Evolutionary conservation across 345 rosid genomes (phyloP).

Genomic region (Brassica nigra): DNA sequence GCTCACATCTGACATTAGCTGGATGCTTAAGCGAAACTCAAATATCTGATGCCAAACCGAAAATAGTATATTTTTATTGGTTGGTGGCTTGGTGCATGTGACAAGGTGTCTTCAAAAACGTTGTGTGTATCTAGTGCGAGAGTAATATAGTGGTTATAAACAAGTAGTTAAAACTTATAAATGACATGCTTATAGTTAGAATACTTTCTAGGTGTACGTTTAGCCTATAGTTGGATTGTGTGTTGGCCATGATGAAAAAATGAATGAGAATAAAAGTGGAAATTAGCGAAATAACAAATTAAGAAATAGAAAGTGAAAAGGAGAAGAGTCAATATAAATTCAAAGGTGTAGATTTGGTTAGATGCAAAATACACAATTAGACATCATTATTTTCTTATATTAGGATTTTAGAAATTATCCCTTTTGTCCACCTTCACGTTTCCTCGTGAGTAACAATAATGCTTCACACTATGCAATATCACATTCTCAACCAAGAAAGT

Average conservation of each 20-base stretch:
- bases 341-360: conserved; percentile 39
- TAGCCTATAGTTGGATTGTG: conserved; percentile 36
- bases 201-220: conserved; percentile 22
- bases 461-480: conserved; percentile 37
- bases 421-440: conserved; percentile 39
- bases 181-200: conserved; percentile 5
- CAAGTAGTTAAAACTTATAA: not conserved
- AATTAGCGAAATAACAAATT: not conserved
- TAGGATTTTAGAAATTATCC: conserved; percentile 23
- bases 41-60: not conserved
- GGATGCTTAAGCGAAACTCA: conserved; percentile 11
- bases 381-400: conserved; percentile 31
- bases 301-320: conserved; percentile 7
- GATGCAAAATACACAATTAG: conserved; percentile 32
- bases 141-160: conserved; percentile 14
- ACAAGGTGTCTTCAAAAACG: conserved; percentile 29
- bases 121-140: not conserved
- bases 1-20: not conserved
- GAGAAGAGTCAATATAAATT: conserved; percentile 35
- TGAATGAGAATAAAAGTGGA: conserved; percentile 9
- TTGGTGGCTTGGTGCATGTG: conserved; percentile 29
- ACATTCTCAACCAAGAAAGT: conserved; percentile 39
- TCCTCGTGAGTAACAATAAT: conserved; percentile 44
- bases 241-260: conserved; percentile 44
- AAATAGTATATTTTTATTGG: not conserved